A percentile compares a stretch with the other conserved stretches of the same genome.
Conservation (phyloP, 306 rosid species). For the Argentina anserina region DNA sequence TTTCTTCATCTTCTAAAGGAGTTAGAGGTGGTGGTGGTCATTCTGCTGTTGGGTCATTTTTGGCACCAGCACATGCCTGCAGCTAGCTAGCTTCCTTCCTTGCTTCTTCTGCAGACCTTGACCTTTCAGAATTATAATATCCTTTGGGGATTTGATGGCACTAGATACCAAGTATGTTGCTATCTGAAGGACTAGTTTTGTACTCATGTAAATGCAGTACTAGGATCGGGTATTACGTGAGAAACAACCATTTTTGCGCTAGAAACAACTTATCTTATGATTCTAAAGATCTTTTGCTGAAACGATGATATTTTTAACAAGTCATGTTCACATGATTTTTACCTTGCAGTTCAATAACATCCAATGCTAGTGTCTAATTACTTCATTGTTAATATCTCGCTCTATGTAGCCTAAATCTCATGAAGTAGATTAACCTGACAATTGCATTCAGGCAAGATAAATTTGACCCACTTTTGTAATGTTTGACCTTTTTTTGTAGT, state of each 20-base stretch:
- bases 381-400: too few species aligned
- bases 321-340: background rate
- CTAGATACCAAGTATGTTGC: background rate
- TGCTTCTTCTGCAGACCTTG: background rate
- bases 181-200: background rate
- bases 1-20: background rate
- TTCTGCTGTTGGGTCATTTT: slow-evolving; percentile 9
- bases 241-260: background rate
- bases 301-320: background rate
- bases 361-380: background rate
- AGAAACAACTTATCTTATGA: background rate
- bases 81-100: background rate
- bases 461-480: too few species aligned
- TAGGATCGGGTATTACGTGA: background rate
- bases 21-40: background rate
- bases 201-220: background rate
- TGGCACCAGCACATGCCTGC: slow-evolving; percentile 2
- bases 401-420: too few species aligned
- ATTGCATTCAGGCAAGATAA: too few species aligned
- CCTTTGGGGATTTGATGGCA: background rate
- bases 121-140: background rate
- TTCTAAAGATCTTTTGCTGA: background rate
- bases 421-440: too few species aligned
- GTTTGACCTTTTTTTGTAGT: background rate
- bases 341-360: background rate